Evolutionary conservation across 345 rosid genomes (phyloP).

Genomic region (Eucalyptus brandiana): DNA sequence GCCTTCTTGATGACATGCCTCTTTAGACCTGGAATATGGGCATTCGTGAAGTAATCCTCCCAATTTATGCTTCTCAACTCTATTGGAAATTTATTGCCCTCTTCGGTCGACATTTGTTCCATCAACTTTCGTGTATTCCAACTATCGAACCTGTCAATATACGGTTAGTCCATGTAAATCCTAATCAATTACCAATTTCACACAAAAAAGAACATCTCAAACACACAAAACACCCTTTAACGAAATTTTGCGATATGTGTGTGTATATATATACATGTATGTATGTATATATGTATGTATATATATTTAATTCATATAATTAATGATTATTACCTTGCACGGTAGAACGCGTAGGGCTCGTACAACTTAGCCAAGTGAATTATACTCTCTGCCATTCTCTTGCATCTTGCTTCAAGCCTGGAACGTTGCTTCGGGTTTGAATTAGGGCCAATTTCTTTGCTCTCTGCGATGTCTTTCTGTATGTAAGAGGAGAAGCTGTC

Average conservation of each 20-base stretch:
- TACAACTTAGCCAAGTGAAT: not conserved
- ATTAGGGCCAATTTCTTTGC: not conserved
- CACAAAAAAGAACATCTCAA: not conserved
- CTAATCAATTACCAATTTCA: not conserved
- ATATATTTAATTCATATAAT: not conserved
- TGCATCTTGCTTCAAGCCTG: not conserved
- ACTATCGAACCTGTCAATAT: not conserved
- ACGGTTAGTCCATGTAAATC: not conserved
- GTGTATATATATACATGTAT: no score
- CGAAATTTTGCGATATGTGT: no score
- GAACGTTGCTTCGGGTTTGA: not conserved
- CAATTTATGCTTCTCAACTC: not conserved
- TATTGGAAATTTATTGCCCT: not conserved
- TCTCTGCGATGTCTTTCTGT: not conserved
- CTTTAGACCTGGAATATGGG: not conserved
- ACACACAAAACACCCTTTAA: not conserved
- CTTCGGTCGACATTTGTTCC: not conserved
- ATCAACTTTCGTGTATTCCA: not conserved
- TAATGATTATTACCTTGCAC: not conserved
- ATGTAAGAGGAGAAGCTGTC: not conserved
- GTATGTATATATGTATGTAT: rapidly evolving
- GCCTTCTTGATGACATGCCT: not conserved
- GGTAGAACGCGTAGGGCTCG: not conserved
- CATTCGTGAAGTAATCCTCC: not conserved
- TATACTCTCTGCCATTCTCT: not conserved